Percentiles rank a stretch among this genome's conserved stretches.
Conservation (phyloP, 2,329 filamentous ascomycete species). For the Rhynchosporium agropyri region DNA sequence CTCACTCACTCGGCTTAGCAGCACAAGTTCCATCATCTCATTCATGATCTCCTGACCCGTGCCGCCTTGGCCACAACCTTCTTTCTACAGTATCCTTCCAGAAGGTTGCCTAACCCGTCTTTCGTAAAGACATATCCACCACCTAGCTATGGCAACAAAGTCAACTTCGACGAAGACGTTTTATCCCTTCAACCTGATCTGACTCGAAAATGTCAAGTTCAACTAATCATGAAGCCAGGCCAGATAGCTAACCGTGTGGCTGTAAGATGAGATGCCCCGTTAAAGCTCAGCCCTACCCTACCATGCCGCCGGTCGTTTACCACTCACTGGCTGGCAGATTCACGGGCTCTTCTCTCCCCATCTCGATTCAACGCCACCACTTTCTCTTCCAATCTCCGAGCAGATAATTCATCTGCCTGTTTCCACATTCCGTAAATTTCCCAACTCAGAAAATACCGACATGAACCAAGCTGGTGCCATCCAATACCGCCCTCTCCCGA, state of each 20-base stretch:
- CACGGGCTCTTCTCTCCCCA: constrained; percentile 2
- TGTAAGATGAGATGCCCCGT: neutral
- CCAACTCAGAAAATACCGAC: neutral
- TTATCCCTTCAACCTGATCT: constrained; percentile 12
- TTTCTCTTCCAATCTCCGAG: constrained; percentile 1
- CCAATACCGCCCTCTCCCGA: neutral
- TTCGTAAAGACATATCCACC: neutral
- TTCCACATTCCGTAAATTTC: constrained; percentile 6
- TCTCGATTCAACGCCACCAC: neutral
- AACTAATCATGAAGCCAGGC: neutral
- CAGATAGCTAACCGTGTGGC: neutral
- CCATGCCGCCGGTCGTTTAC: neutral
- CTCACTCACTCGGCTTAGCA: constrained; percentile 19
- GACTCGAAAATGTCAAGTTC: neutral
- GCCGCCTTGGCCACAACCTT: constrained; percentile 25
- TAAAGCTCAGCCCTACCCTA: constrained; percentile 22
- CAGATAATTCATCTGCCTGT: constrained; percentile 17
- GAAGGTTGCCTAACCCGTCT: constrained; percentile 24
- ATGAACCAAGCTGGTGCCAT: neutral
- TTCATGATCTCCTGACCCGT: constrained; percentile 22
- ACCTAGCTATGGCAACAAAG: neutral
- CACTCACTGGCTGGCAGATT: constrained; percentile 16
- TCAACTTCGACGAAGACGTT: neutral
- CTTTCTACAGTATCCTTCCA: constrained; percentile 24
- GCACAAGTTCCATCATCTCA: neutral